Percentiles rank a stretch among this genome's conserved stretches.
These are phyloP conservation scores for Trichomonas gallinae DNA, from an alignment of 208 protist species.

Conservation along the genomic window DNA sequence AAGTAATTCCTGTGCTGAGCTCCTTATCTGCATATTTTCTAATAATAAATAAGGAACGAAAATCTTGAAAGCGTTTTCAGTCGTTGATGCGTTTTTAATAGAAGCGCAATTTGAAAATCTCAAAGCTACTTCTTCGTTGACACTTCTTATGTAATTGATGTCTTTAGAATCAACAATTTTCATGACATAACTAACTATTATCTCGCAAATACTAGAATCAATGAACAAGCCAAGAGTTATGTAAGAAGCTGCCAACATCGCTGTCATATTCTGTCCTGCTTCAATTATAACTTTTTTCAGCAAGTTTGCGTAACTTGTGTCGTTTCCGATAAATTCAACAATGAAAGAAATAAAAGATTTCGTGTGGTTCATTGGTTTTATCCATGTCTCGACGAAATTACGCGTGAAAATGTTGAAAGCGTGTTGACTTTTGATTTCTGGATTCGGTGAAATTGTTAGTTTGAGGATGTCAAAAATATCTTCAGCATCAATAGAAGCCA, in stretches of 20 bases:
- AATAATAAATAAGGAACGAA: neutral
- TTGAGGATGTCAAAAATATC: neutral
- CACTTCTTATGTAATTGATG: neutral
- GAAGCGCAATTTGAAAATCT: neutral
- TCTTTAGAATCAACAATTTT: neutral
- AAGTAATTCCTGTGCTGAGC: neutral
- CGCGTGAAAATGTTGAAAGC: neutral
- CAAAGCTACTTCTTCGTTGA: neutral
- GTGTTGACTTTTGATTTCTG: neutral
- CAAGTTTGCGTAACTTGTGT: neutral
- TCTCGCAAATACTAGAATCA: neutral
- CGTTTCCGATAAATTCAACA: neutral
- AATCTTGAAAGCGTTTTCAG: neutral
- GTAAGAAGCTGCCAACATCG: neutral
- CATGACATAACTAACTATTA: neutral
- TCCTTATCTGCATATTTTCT: neutral
- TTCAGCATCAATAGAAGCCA: neutral
- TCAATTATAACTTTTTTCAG: neutral
- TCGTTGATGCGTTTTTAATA: neutral
- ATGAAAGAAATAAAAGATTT: neutral
- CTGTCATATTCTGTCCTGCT: neutral
- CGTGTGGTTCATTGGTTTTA: neutral
- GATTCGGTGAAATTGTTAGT: neutral
- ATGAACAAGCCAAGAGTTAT: neutral
- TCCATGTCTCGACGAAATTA: neutral